Evolutionary conservation across 306 rosid species (phyloP).

Genomic region (Casuarina glauca): DNA sequence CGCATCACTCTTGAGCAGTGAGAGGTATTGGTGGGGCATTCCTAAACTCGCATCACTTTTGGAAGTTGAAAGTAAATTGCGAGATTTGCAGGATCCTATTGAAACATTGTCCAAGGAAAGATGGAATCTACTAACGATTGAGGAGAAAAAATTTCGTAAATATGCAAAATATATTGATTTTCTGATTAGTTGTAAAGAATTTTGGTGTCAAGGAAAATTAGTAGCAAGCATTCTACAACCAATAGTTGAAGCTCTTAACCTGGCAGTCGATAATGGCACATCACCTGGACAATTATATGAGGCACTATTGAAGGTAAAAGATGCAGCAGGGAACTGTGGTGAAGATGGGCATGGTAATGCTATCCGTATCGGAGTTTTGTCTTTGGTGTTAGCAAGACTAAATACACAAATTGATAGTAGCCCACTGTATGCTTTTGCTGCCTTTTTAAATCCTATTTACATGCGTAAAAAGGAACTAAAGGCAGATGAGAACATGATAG

Average conservation of each 20-base stretch:
- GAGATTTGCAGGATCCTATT: not conserved
- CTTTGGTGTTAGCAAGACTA: too few relatives aligned
- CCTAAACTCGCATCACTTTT: not conserved
- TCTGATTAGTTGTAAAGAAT: not conserved
- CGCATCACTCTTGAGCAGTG: not conserved
- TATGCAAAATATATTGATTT: not conserved
- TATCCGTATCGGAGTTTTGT: not conserved
- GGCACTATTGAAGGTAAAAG: not conserved
- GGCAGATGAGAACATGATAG: not conserved
- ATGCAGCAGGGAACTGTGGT: not conserved
- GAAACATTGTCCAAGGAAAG: not conserved
- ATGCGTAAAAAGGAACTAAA: not conserved
- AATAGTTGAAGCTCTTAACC: not conserved
- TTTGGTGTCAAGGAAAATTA: not conserved
- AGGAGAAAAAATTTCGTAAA: not conserved
- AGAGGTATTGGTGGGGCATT: too few relatives aligned
- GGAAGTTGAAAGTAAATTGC: not conserved
- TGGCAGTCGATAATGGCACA: conserved; percentile 1
- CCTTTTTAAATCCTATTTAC: conserved; percentile 12
- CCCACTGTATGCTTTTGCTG: not conserved
- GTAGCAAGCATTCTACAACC: not conserved
- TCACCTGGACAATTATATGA: conserved; percentile 2
- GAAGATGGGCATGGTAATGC: accelerated
- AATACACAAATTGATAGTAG: too few relatives aligned
- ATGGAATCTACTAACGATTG: too few relatives aligned